Percentiles rank a stretch among this genome's conserved stretches.
These are phyloP conservation scores for Magnolia sinica DNA, from an alignment of 164 flowering plant species.

Conservation along the genomic window DNA sequence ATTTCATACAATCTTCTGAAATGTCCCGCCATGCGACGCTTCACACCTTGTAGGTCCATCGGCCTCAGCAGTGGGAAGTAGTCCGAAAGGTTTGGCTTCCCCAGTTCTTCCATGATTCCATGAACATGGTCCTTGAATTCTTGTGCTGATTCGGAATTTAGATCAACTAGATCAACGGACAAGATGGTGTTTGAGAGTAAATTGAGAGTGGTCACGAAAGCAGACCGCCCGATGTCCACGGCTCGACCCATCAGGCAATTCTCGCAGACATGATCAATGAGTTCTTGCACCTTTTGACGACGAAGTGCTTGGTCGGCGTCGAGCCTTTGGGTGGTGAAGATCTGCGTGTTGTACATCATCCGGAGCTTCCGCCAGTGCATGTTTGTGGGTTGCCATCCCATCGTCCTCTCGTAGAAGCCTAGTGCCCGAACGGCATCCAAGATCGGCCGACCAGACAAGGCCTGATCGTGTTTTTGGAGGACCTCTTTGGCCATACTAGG, in stretches of 20 bases:
- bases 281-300: conserved; percentile 13
- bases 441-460: conserved; percentile 14
- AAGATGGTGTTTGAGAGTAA: conserved; percentile 25
- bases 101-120: conserved; percentile 16
- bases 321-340: conserved; percentile 7
- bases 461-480: conserved; percentile 23
- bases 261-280: conserved; percentile 8
- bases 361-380: conserved; percentile 27
- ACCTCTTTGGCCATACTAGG: conserved; percentile 26
- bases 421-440: conserved; percentile 10
- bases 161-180: conserved; percentile 19
- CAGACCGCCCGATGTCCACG: conserved; percentile 12
- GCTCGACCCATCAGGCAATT: not conserved
- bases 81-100: conserved; percentile 15
- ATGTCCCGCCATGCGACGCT: not conserved
- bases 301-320: conserved; percentile 13
- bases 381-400: conserved; percentile 18
- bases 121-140: conserved; percentile 22
- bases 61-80: conserved; percentile 15
- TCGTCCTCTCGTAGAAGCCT: conserved; percentile 8
- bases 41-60: conserved; percentile 18
- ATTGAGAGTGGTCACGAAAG: conserved; percentile 20
- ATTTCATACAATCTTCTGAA: conserved; percentile 1
- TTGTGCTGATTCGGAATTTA: conserved; percentile 5
- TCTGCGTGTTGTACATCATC: conserved; percentile 12